Percentiles rank a stretch among this genome's conserved stretches.
Evolutionary conservation across 2,329 filamentous ascomycete genomes (phyloP).

Genomic region (Pseudogymnoascus sp.): DNA sequence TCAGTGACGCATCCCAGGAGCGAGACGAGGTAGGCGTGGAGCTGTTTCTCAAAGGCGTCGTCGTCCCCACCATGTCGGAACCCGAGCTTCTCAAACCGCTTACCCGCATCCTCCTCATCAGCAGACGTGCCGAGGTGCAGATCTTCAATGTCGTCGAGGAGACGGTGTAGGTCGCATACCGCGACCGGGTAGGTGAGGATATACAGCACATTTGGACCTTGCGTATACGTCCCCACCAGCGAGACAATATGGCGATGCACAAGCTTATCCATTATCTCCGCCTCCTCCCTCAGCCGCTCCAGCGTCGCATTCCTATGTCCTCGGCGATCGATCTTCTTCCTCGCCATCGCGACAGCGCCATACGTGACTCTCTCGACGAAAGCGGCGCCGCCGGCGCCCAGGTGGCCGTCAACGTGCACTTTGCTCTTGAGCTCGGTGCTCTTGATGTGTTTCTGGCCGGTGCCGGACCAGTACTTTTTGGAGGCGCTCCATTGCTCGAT

Average conservation of each 20-base stretch:
- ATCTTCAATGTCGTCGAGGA: constrained; percentile 38
- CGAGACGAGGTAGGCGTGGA: constrained; percentile 18
- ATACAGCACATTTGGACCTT: constrained; percentile 34
- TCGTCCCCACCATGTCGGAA: constrained; percentile 29
- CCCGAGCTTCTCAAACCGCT: constrained; percentile 33
- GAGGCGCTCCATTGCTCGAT: constrained; percentile 21
- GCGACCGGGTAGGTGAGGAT: constrained; percentile 42
- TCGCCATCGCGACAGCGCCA: constrained; percentile 34
- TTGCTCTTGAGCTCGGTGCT: constrained; percentile 14
- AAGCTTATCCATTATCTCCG: constrained; percentile 40
- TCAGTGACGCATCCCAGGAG: constrained; percentile 39
- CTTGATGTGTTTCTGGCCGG: constrained; percentile 18
- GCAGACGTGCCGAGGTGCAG: constrained; percentile 34
- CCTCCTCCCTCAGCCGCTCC: constrained; percentile 38
- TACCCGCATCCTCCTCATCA: constrained; percentile 32
- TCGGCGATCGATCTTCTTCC: constrained; percentile 34
- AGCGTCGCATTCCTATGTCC: constrained; percentile 24
- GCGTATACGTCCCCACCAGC: constrained; percentile 40
- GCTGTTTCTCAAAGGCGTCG: constrained; percentile 14
- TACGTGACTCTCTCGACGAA: constrained; percentile 37
- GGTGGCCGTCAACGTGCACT: constrained; percentile 20
- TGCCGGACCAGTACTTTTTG: constrained; percentile 20
- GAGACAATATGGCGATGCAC: constrained; percentile 42
- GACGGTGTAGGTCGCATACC: constrained; percentile 36
- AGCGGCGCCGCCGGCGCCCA: constrained; percentile 38